Conservation (phyloP, 345 rosid species). For the Syzygium oleosum region DNA sequence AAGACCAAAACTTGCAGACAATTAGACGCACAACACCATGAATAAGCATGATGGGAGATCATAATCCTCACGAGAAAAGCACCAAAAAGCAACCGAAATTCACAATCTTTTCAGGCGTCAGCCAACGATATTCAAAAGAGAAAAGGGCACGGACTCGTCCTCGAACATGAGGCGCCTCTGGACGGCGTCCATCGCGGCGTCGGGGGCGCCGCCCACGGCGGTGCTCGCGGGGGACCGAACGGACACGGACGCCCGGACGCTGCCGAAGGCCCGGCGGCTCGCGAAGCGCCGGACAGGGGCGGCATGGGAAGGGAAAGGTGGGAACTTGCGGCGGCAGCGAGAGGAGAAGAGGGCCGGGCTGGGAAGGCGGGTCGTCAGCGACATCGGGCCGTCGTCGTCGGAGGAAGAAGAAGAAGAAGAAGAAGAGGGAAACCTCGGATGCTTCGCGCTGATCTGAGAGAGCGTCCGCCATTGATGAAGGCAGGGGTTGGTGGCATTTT, state of each 20-base stretch:
- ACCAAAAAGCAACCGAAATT: neutral
- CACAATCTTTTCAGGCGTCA: neutral
- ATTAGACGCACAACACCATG: neutral
- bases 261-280: neutral
- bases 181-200: conserved; percentile 92
- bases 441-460: conserved; percentile 4
- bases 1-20: neutral
- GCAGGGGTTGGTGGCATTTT: neutral
- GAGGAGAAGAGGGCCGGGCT: neutral
- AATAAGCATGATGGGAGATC: neutral
- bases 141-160: conserved; percentile 43
- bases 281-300: neutral
- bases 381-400: neutral
- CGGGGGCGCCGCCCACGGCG: conserved; percentile 48
- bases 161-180: conserved; percentile 98
- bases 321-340: neutral
- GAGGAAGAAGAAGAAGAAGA: neutral
- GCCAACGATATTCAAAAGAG: neutral
- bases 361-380: neutral
- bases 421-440: neutral
- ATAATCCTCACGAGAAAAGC: neutral
- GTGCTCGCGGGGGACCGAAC: neutral
- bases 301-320: neutral
- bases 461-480: conserved; percentile 4
- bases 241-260: neutral